Evolutionary conservation across 805 yeast genomes (phyloP).

Genomic region (Priceomyces medius): DNA sequence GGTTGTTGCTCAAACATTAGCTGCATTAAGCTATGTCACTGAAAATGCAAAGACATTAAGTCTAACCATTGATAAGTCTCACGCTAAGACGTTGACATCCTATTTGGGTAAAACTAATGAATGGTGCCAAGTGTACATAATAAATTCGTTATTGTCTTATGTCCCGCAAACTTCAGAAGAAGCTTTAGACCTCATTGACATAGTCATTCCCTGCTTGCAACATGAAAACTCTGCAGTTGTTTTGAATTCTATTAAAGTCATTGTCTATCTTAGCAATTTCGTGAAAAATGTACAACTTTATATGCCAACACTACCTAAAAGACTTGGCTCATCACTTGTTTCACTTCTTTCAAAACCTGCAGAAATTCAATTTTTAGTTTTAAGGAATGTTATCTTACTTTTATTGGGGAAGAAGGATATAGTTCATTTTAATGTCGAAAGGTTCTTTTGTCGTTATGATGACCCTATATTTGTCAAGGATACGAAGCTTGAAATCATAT

Average conservation of each 20-base stretch:
- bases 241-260: slow-evolving; percentile 68
- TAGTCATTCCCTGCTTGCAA: slow-evolving; percentile 66
- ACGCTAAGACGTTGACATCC: slow-evolving; percentile 38
- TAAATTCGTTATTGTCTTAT: slow-evolving; percentile 63
- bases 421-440: slow-evolving; percentile 64
- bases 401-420: slow-evolving; percentile 65
- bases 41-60: slow-evolving; percentile 52
- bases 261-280: slow-evolving; percentile 73
- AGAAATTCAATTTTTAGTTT: slow-evolving; percentile 78
- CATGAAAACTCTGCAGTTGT: slow-evolving; percentile 83
- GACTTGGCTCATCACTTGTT: slow-evolving; percentile 67
- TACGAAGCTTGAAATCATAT: slow-evolving; percentile 84
- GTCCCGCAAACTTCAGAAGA: slow-evolving; percentile 71
- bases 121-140: slow-evolving; percentile 72
- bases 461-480: slow-evolving; percentile 89
- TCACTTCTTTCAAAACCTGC: slow-evolving; percentile 71
- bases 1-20: slow-evolving; percentile 71
- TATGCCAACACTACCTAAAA: slow-evolving; percentile 53
- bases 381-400: slow-evolving; percentile 76
- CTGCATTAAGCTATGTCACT: slow-evolving; percentile 63
- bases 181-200: slow-evolving; percentile 64
- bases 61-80: slow-evolving; percentile 50
- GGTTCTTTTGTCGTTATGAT: slow-evolving; percentile 78
- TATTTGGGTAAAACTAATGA: slow-evolving; percentile 44
- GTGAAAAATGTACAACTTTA: slow-evolving; percentile 54